phyloP scores from a whole-genome alignment of 2,329 filamentous ascomycete species.

The Fusarium penzigii region DNA sequence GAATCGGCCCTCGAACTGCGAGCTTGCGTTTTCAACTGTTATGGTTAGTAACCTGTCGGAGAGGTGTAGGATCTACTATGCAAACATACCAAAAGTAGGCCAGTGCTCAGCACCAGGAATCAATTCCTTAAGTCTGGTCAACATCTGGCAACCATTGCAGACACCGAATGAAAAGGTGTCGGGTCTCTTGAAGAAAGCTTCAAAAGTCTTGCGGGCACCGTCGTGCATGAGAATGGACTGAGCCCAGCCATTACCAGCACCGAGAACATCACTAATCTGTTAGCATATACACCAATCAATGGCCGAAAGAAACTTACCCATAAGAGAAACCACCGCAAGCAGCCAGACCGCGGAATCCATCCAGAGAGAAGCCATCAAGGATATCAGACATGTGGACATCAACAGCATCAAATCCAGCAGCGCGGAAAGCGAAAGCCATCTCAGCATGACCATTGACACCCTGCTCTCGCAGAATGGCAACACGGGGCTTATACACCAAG shows the following conservation, averaged over 20 bases:
- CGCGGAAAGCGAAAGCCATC: slow-evolving; percentile 94
- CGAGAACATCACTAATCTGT: slow-evolving; percentile 60
- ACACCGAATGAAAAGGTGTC: slow-evolving; percentile 94
- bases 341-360: slow-evolving; percentile 82
- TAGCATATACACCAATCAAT: neutral
- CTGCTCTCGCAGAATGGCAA: slow-evolving; percentile 93
- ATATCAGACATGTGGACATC: slow-evolving; percentile 98
- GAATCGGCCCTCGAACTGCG: slow-evolving; percentile 31
- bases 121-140: slow-evolving; percentile 58
- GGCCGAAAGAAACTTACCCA: slow-evolving; percentile 45
- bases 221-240: slow-evolving; percentile 88
- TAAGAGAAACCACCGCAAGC: slow-evolving; percentile 98
- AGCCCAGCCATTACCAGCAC: slow-evolving; percentile 96
- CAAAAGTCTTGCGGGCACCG: slow-evolving; percentile 73
- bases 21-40: slow-evolving; percentile 66
- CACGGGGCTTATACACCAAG: slow-evolving; percentile 62
- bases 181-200: slow-evolving; percentile 79
- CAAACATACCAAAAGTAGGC: slow-evolving; percentile 62
- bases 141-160: slow-evolving; percentile 97
- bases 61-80: no score
- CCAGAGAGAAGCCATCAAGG: slow-evolving; percentile 74
- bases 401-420: slow-evolving; percentile 86
- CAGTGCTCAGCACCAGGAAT: slow-evolving; percentile 31
- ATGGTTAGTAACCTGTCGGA: slow-evolving; percentile 12
- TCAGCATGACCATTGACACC: slow-evolving; percentile 96